Percentiles rank a stretch among this genome's conserved stretches.
These are phyloP conservation scores for Trypanosoma boissoni DNA, from an alignment of 208 protist species.

Conservation along the genomic window DNA sequence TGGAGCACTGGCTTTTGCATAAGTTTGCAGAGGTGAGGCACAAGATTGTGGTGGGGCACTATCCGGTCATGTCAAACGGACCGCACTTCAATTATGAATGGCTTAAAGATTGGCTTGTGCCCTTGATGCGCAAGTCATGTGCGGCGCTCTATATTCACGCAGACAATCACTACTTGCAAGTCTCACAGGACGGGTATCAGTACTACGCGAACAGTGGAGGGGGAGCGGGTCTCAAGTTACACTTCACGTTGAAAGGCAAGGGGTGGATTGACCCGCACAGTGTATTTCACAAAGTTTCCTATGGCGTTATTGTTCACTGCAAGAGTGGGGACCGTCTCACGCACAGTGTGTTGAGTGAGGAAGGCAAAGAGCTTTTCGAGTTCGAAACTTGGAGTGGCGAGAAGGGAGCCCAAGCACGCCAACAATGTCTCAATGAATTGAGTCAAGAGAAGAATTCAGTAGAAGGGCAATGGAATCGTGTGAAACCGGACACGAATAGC, in stretches of 20 bases:
- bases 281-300: conserved; percentile 20
- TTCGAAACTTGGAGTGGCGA: conserved; percentile 6
- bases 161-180: conserved; percentile 56
- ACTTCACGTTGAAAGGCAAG: conserved; percentile 12
- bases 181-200: conserved; percentile 25
- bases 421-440: neutral
- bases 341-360: conserved; percentile 16
- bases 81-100: conserved; percentile 33
- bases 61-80: conserved; percentile 41
- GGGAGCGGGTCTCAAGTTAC: conserved; percentile 31
- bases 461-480: neutral
- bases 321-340: conserved; percentile 10
- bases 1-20: conserved; percentile 29
- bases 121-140: conserved; percentile 28
- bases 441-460: neutral
- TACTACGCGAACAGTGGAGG: conserved; percentile 48
- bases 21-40: conserved; percentile 16
- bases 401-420: neutral
- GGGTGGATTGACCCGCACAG: conserved; percentile 15
- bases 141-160: conserved; percentile 40
- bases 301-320: conserved; percentile 30
- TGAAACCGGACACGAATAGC: too few species aligned
- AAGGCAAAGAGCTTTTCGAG: conserved; percentile 12
- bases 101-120: conserved; percentile 31
- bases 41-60: conserved; percentile 53